Conservation (phyloP, 2,329 filamentous ascomycete species). For the Trichoderma brevicompactum region DNA sequence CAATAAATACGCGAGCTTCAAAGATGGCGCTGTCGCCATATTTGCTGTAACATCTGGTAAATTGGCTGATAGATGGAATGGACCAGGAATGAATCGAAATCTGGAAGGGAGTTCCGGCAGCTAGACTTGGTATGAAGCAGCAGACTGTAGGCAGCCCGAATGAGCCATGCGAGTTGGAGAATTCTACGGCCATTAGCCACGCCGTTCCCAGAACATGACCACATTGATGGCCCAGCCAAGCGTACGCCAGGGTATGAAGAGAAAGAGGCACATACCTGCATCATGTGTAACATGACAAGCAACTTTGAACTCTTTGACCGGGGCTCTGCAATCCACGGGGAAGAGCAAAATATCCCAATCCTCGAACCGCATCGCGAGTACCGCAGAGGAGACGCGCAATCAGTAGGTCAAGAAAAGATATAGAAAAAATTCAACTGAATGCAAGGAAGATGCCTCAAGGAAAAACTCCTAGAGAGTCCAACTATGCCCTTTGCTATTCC, state of each 20-base stretch:
- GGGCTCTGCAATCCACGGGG: slow-evolving; percentile 66
- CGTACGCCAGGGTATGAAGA: neutral
- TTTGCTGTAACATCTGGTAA: slow-evolving; percentile 60
- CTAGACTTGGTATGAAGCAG: slow-evolving; percentile 70
- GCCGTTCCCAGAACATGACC: neutral
- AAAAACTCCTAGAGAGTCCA: neutral
- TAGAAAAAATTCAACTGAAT: neutral
- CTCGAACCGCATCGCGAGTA: slow-evolving; percentile 73
- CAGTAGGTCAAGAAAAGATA: neutral
- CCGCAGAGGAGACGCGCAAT: neutral
- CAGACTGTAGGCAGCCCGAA: slow-evolving; percentile 67
- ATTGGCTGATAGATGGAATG: slow-evolving; percentile 61
- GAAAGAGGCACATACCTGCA: slow-evolving; percentile 41
- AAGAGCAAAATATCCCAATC: slow-evolving; percentile 88
- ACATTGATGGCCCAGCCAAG: too few relatives aligned
- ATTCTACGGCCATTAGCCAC: slow-evolving; percentile 46
- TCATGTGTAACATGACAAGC: slow-evolving; percentile 71
- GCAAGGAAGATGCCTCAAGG: neutral
- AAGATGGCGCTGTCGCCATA: slow-evolving; percentile 62
- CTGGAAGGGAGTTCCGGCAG: slow-evolving; percentile 63
- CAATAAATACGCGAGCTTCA: slow-evolving; percentile 69
- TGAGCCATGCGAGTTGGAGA: slow-evolving; percentile 54
- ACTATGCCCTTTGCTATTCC: slow-evolving; percentile 17
- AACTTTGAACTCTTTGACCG: slow-evolving; percentile 82
- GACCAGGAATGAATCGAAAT: slow-evolving; percentile 79